These are phyloP conservation scores for Phytophthora kernoviae DNA, from an alignment of 352 stramenopile genomes.

Conservation along the genomic window DNA sequence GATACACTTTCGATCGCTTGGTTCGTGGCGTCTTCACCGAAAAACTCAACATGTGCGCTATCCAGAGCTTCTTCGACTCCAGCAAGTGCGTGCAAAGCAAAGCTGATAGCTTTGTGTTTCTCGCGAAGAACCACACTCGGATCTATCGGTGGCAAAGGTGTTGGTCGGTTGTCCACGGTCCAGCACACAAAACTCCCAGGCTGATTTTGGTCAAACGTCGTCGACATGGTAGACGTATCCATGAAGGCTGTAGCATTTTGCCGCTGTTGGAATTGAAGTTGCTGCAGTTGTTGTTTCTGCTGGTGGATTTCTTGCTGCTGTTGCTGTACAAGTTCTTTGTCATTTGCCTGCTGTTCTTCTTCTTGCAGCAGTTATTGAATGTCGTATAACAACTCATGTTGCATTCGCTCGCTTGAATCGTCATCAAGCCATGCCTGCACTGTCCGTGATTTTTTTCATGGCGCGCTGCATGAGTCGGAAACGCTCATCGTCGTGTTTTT, in stretches of 20 bases:
- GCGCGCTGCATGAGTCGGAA: slow-evolving; percentile 47
- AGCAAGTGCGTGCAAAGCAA: slow-evolving; percentile 39
- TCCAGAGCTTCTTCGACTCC: slow-evolving; percentile 48
- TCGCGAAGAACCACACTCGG: slow-evolving; percentile 16
- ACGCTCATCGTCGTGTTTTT: slow-evolving; percentile 45
- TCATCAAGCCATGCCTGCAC: slow-evolving; percentile 40
- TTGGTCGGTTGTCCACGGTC: neutral
- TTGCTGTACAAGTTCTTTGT: neutral
- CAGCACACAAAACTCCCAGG: slow-evolving; percentile 7
- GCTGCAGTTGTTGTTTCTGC: slow-evolving; percentile 14
- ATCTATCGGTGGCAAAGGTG: slow-evolving; percentile 6
- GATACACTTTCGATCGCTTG: slow-evolving; percentile 30
- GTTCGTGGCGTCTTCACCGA: slow-evolving; percentile 35
- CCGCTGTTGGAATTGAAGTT: slow-evolving; percentile 17
- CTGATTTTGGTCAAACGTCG: slow-evolving; percentile 13
- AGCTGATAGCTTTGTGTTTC: slow-evolving; percentile 34
- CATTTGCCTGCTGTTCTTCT: slow-evolving; percentile 32
- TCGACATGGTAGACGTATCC: slow-evolving; percentile 6
- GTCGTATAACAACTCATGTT: slow-evolving; percentile 50
- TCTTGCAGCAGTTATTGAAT: slow-evolving; percentile 49
- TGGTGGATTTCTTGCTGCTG: neutral
- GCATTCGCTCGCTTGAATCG: slow-evolving; percentile 57
- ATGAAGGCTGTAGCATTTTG: slow-evolving; percentile 13
- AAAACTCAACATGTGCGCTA: slow-evolving; percentile 36
- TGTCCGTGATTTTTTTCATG: slow-evolving; percentile 36